These are phyloP conservation scores for Penicillium robsamsonii DNA, from an alignment of 495 filamentous ascomycete species.

Conservation along the genomic window DNA sequence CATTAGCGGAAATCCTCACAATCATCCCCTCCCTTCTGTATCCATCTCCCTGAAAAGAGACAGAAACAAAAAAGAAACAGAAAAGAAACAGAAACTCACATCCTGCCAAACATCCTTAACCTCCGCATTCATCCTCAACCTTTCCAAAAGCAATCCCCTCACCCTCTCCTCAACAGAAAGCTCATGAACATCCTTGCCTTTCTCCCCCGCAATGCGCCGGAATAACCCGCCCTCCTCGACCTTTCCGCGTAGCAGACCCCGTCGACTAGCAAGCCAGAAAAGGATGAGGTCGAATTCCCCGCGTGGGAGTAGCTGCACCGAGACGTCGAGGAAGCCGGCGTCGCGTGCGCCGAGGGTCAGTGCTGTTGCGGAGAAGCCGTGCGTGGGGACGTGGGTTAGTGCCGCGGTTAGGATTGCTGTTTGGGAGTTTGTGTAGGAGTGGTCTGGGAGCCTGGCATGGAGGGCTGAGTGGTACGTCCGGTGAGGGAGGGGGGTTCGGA, in stretches of 20 bases:
- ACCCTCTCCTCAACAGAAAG: conserved; percentile 56
- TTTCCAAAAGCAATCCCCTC: conserved; percentile 62
- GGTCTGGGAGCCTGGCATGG: conserved; percentile 49
- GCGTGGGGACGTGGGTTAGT: conserved; percentile 70
- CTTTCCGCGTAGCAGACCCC: conserved; percentile 51
- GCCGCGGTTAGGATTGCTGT: conserved; percentile 75
- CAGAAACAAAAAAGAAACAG: neutral
- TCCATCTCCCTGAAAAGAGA: neutral
- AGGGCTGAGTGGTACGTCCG: conserved; percentile 70
- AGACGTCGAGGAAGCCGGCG: conserved; percentile 81
- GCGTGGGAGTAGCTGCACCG: conserved; percentile 73
- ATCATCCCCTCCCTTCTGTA: neutral
- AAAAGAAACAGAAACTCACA: conserved; percentile 56
- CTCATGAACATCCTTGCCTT: conserved; percentile 2
- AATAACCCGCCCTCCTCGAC: conserved; percentile 44
- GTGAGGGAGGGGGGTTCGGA: neutral
- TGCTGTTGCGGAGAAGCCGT: conserved; percentile 74
- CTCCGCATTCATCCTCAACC: conserved; percentile 67
- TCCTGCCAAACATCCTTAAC: conserved; percentile 79
- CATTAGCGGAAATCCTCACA: conserved; percentile 11
- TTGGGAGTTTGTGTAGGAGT: conserved; percentile 68
- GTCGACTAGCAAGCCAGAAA: conserved; percentile 73
- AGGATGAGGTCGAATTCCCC: conserved; percentile 78
- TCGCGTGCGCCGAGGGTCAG: conserved; percentile 77
- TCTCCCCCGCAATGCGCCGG: conserved; percentile 8